Evolutionary conservation across 257 asterid species (phyloP), one percentile per base, ranked within the genome.

Genomic region (Petunia secreta): DNA sequence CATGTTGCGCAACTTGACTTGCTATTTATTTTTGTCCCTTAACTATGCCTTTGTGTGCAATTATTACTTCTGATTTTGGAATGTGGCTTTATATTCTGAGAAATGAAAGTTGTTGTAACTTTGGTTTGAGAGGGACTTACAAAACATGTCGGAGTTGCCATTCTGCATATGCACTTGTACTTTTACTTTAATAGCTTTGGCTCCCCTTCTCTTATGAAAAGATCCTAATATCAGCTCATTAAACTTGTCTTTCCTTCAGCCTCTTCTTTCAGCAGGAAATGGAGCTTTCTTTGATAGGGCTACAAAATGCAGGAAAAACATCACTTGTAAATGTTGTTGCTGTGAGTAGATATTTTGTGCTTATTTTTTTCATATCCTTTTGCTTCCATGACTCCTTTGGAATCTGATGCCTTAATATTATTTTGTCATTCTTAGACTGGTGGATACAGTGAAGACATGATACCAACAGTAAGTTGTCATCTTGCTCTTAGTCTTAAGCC

Each of bases 261-360:
- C 95, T 93, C 67, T 95, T 95, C 83, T 93, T 95, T 95, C 94
- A 95, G 97, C 99, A 95, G 91, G 99, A 95, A 90, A 95, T 95
- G 99, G 99, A 95, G 91, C 95, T 95, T 79, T 95, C 99, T 85
- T 88, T 95, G 79, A 95, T 95, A 85, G 99, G 99, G 82, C 96
- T 95, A 82, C 99, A 95, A 83, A 95, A 95, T 81, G 99, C 99
- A 62, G 99, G 99, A 82, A 95, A 95, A 89, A 93, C 99, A 76
- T 95, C 99, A 7, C 99, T 95, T 77, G 99, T 95, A 71, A 93
- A 95, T 84, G 98, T 93, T 81, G 89, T 95, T 10, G 99, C 97
- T 83, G 99, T 95, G 86, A 92, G 99, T 90, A 67, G 63, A 75
- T 76, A 6, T 44, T 68, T 63, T 11, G 6, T 73, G 78, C 44